Conservation (phyloP, 768 basidiomycete genomes). For the Xerocomellus chrysenteron region DNA sequence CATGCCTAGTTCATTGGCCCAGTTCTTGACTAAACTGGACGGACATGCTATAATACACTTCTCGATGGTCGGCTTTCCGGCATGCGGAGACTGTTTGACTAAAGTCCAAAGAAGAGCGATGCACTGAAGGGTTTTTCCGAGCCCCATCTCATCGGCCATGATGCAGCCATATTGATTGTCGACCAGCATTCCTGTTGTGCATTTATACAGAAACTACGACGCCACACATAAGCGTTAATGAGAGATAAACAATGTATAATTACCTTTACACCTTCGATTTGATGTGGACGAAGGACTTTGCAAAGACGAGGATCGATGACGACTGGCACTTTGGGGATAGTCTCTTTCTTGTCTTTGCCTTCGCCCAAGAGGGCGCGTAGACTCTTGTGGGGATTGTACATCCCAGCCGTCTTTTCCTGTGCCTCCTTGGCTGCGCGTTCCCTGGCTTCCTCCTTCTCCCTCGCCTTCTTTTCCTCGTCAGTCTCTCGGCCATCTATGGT, state of each 20-base stretch:
- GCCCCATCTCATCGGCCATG: slow-evolving; percentile 99
- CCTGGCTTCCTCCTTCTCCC: slow-evolving; percentile 72
- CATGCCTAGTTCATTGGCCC: slow-evolving; percentile 94
- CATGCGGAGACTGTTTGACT: slow-evolving; percentile 89
- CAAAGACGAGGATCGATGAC: slow-evolving; percentile 89
- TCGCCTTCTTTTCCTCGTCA: slow-evolving; percentile 75
- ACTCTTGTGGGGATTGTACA: slow-evolving; percentile 92
- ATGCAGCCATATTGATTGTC: slow-evolving; percentile 94
- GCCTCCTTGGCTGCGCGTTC: slow-evolving; percentile 63
- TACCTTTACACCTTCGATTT: slow-evolving; percentile 97
- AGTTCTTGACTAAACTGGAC: slow-evolving; percentile 94
- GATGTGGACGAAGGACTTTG: slow-evolving; percentile 94
- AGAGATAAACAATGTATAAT: slow-evolving; percentile 14
- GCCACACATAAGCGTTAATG: slow-evolving; percentile 1
- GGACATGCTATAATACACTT: slow-evolving; percentile 98
- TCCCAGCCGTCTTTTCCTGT: slow-evolving; percentile 64
- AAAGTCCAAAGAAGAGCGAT: slow-evolving; percentile 95
- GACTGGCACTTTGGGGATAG: slow-evolving; percentile 82
- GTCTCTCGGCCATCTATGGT: slow-evolving; percentile 92
- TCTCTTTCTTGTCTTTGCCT: slow-evolving; percentile 62
- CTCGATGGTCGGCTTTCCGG: slow-evolving; percentile 86
- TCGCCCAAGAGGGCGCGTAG: slow-evolving; percentile 76
- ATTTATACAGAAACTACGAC: slow-evolving; percentile 87
- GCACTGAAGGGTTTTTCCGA: slow-evolving; percentile 96
- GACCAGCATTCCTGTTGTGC: slow-evolving; percentile 90